These are phyloP conservation scores for Macrophomina phaseolina DNA, from an alignment of 2,329 filamentous ascomycete species.

Conservation along the genomic window DNA sequence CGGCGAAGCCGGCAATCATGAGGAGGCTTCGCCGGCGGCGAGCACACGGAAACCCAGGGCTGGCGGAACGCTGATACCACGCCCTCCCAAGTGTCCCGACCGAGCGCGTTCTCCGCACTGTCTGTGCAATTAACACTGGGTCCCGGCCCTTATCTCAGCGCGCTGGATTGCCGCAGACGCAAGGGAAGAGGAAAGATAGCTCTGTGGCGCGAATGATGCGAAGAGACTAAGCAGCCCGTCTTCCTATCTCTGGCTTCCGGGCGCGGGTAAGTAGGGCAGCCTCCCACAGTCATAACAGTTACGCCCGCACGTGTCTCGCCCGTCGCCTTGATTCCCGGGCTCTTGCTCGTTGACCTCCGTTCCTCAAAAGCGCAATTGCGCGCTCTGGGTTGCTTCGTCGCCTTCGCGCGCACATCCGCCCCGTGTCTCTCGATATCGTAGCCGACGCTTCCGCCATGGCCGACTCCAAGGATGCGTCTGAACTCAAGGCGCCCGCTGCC, in stretches of 20 bases:
- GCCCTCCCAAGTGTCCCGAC: not conserved
- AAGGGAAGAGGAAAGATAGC: not conserved
- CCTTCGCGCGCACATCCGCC: not conserved
- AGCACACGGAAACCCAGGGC: not conserved
- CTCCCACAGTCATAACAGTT: too few relatives aligned
- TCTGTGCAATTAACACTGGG: not conserved
- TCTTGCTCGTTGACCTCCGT: not conserved
- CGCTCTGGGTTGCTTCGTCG: not conserved
- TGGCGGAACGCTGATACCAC: slow-evolving; percentile 1
- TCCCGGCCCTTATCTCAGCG: not conserved
- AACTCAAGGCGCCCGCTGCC: slow-evolving; percentile 22
- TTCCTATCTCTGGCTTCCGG: too few relatives aligned
- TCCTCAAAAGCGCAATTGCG: not conserved
- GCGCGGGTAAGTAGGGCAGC: too few relatives aligned
- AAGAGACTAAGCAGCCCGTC: too few relatives aligned
- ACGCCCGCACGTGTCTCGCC: not conserved
- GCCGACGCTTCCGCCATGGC: not conserved
- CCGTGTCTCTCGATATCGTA: not conserved
- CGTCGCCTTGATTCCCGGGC: not conserved
- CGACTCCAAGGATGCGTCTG: not conserved
- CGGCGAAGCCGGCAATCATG: slow-evolving; percentile 8
- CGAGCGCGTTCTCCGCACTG: not conserved
- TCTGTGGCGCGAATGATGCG: not conserved
- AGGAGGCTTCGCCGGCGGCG: not conserved
- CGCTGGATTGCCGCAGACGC: not conserved